Base-by-base conservation (phyloP, 2,329 filamentous ascomycete species). In the Rosellinia necatrix region DNA sequence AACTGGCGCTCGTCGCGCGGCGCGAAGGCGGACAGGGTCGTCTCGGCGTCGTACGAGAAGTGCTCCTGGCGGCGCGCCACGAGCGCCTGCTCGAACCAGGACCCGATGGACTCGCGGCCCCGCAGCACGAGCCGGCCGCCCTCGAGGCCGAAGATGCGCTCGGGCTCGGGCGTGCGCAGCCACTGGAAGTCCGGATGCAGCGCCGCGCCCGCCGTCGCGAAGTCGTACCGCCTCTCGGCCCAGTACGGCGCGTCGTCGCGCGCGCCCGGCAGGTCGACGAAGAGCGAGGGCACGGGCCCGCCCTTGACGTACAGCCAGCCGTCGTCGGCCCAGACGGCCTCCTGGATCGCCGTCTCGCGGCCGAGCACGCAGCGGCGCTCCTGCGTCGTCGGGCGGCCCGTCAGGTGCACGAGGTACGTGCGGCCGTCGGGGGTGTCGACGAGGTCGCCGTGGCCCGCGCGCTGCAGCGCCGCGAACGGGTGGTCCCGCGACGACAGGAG, bases 261-360 rank as follows among this genome's bases (percentile, higher is more conserved):
- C 0, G 66, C 66, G 1, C 72, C 80, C 0, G 78, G 81, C 0
- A 84, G 68, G 10, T 83, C 77, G 25, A 84, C 80, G 49, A 73
- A 69, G 2, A 86, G 72, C 1, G 78, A 81, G 1, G 81, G 81
- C 8, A 82, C 74, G 0, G 82, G 81, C 0, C 83, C 83, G 51
- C 81, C 73, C 68, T 85, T 85, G 40, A 86, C 74, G 57, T 85
- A 85, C 3, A 86, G 74, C 84, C 84, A 87, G 64, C 83, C 83
- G 41, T 86, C 81, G 9, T 81, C 71, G n/a, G n/a, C n/a, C 84
- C 84, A 87, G 66, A 76, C 80, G 0, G 78, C 82, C 61, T 85
- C 80, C 62, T 87, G 84, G 17, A 87, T 82, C 0, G 74, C 74
- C 0, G 81, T 84, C 68, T 84, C 81, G 42, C 81, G 74, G 6